Base-by-base conservation (phyloP, 352 stramenopile species). In the Phytophthora macrochlamydospora region DNA sequence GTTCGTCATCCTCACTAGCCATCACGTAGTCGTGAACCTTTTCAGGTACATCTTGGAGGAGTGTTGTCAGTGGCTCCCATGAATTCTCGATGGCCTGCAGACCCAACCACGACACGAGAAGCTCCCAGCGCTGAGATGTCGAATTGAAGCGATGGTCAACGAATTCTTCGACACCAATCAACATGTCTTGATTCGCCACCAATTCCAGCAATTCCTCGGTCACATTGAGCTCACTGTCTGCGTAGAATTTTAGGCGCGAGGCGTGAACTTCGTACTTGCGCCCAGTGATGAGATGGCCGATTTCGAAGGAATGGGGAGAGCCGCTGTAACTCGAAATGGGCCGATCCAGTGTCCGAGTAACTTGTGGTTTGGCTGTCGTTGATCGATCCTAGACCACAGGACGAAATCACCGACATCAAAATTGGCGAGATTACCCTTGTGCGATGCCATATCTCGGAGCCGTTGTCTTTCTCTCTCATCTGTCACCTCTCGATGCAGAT, bases 371-470 rank as follows among this genome's bases (percentile, higher is more conserved):
- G 60, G 53, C 9, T 69, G 35, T 8, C 66, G 31, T n/a, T 48
- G 45, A 18, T 67, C 61, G 4, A 75, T 57, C n/a, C 62, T 35
- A 9, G 55, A 75, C 62, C 62, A 71, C 0, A 75, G 54, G 1
- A 75, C 62, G 45, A 56, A 70, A 30, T 71, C 55, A 2, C 67
- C 61, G 4, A 64, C 45, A 8, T 56, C 52, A 50, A 66, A 75
- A n/a, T 69, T 73, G 32, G 29, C 43, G 18, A 33, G 3, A 30
- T 13, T 37, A 3, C 50, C 56, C 4, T 66, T 57, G 14, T 64
- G 57, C 0, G 59, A 38, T 4, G 18, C 40, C 42, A 61, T 59
- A 28, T 64, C 51, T 31, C 51, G 43, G 0, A 49, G 6, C 0
- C 31, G 51, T 37, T n/a, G 42, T 24, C 38, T 9, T 28, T 66